Evolutionary conservation across 192 early-diverging fungal genomes (phyloP), one percentile per base, ranked within the genome.

Genomic region (Kappamyces sp.): DNA sequence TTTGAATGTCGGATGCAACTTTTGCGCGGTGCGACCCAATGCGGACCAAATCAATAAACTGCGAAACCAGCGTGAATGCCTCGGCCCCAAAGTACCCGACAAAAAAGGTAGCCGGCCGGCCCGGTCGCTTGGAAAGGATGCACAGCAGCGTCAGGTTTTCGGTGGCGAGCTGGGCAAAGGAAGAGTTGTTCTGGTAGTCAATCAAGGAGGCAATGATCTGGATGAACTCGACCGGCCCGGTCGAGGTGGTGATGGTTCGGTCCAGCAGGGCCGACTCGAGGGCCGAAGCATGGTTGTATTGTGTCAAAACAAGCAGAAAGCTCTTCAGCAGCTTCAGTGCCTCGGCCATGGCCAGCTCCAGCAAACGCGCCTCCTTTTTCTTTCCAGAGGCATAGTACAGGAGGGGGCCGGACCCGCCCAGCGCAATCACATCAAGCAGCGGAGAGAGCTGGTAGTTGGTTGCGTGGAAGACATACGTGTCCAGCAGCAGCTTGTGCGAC

Each of bases 41-140:
- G 4, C 15, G 5, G 2, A 71, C 33, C 33, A 69, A 38, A 31
- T 66, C 58, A 13, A 77, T 49, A 33, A 79, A 67, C 2, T 49
- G 36, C 1, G 51, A 23, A 1, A 77, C 69, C 39, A 77, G 61
- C 10, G 37, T 40, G 13, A 53, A 23, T 8, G 62, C 66, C 31
- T 72, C 60, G 3, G 49, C 32, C n/a, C 77, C 77, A 65, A 79
- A 73, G 62, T 77, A 77, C 34, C 77, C 75, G 31, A 72, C 61
- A 47, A 79, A 72, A 2, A 74, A 79, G 1, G 74, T 74, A 5
- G 74, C 74, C 8, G 68, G 55, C 5, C 69, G 74, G 5, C 65
- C 65, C 74, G 74, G 76, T 41, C 69, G 70, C 3, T 66, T 46
- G 1, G 77, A 68, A 5, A 76, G 54, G 15, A 55, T 58, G 52